These are phyloP conservation scores for Pelargonium cotyledonis DNA, from an alignment of 441 rosid species.

Conservation along the genomic window DNA sequence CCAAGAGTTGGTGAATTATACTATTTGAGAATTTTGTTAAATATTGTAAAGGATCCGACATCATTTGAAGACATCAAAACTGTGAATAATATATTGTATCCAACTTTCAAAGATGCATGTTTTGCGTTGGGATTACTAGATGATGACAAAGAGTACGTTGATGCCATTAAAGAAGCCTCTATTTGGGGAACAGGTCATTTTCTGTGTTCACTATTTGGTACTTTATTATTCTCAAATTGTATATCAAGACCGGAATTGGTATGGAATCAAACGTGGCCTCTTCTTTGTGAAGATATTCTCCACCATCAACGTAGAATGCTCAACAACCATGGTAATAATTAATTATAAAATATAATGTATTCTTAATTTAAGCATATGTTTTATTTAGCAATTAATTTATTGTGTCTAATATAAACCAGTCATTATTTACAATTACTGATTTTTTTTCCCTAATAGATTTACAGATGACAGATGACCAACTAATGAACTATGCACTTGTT, in stretches of 20 bases:
- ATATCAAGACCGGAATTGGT: not conserved
- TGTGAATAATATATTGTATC: not conserved
- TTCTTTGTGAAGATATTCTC: too few species aligned
- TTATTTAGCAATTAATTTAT: too few species aligned
- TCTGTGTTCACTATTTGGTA: not conserved
- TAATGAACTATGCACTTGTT: too few species aligned
- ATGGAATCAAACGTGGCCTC: too few species aligned
- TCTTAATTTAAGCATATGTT: too few species aligned
- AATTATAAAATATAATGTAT: too few species aligned
- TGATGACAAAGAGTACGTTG: slow-evolving; percentile 11
- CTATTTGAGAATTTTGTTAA: slow-evolving; percentile 5
- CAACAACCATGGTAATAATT: too few species aligned
- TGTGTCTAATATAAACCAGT: too few species aligned
- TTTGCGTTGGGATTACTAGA: slow-evolving; percentile 10
- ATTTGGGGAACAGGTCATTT: not conserved
- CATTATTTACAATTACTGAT: too few species aligned
- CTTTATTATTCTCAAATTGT: not conserved
- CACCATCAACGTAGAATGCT: too few species aligned
- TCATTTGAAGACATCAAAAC: slow-evolving; percentile 7
- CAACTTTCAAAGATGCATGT: slow-evolving; percentile 2
- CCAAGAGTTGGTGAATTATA: not conserved
- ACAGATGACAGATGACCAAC: too few species aligned
- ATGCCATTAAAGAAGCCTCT: not conserved
- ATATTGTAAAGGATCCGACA: not conserved
- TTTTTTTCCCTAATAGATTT: too few species aligned